Base-by-base conservation (phyloP, 495 filamentous ascomycete species). In the Penicillium waksmanii region DNA sequence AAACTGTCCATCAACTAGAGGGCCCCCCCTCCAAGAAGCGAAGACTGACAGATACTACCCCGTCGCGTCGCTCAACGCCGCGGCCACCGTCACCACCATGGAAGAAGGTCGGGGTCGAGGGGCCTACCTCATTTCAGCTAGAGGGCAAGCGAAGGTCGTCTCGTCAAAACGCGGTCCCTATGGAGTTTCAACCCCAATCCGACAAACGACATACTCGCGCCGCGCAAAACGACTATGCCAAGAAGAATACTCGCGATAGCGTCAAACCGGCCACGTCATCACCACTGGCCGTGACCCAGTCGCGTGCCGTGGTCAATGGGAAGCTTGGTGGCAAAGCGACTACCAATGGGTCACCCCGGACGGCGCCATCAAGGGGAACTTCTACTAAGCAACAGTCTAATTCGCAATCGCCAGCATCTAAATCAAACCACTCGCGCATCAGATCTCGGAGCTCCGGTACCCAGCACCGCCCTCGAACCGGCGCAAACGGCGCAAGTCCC, bases 111-210 rank as follows among this genome's bases (percentile, higher is more conserved):
- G 87, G 89, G 47, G 89, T 86, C 25, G 91, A 96, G 44, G 96
- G 94, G 0, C 95, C 95, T 4, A 91, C 95, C 9, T 89, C 90
- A 0, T 91, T 96, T 62, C 73, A 87, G 23, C 86, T 88, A 61
- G 87, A 91, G 76, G 95, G 95, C 46, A 87, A 86, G 61, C 84
- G 95, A 55, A 95, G 92, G 72, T 97, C 93, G 9, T 90, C 90
- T 36, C 82, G 93, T 61, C 90, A 90, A 56, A 96, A 96, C 69
- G 73, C 77, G 31, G 73, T 90, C 18, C 89, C 89, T n/a, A 61
- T 88, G 34, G 88, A 91, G 59, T 71, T 89, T 55, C 85, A 91
- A 64, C 81, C 88, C 35, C 79, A 74, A 31, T 83, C 84, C 27
- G 84, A 85, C 34, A 96, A 89, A 72, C 79, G 84, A 65, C 76